Evolutionary conservation across 441 rosid genomes (phyloP).

Genomic region (Theobroma grandiflorum): DNA sequence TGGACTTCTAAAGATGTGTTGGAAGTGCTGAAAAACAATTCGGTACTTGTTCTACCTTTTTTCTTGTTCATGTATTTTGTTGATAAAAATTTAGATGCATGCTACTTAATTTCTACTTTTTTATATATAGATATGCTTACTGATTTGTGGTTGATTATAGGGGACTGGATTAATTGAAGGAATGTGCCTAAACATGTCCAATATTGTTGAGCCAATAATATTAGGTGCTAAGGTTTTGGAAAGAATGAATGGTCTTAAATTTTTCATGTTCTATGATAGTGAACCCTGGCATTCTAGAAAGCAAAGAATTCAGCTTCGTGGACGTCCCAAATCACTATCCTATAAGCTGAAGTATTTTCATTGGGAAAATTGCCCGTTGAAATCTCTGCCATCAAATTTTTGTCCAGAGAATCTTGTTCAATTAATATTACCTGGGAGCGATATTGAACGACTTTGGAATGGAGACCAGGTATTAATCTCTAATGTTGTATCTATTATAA

Average conservation of each 20-base stretch:
- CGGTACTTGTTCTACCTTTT: constrained; percentile 20
- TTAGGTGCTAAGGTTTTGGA: background rate
- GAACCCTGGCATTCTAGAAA: constrained; percentile 21
- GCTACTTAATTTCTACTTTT: background rate
- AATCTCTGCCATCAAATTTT: background rate
- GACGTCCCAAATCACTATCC: background rate
- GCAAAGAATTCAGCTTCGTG: background rate
- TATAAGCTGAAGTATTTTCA: background rate
- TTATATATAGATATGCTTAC: background rate
- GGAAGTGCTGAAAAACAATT: constrained; percentile 27
- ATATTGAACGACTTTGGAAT: background rate
- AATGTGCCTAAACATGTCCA: constrained; percentile 23
- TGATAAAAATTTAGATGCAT: background rate
- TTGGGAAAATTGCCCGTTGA: background rate
- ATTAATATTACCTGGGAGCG: background rate
- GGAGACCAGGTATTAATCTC: background rate
- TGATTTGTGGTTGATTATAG: background rate
- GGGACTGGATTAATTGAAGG: constrained; percentile 38
- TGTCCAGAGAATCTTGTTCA: background rate
- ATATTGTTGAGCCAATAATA: background rate
- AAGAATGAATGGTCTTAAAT: background rate
- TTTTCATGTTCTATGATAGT: constrained; percentile 19
- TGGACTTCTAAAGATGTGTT: constrained; percentile 28
- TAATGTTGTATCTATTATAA: too few species aligned
- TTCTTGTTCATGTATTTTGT: too few species aligned